These are phyloP conservation scores for Talaromyces sp. DNA, from an alignment of 2,329 filamentous ascomycete genomes.

Conservation along the genomic window DNA sequence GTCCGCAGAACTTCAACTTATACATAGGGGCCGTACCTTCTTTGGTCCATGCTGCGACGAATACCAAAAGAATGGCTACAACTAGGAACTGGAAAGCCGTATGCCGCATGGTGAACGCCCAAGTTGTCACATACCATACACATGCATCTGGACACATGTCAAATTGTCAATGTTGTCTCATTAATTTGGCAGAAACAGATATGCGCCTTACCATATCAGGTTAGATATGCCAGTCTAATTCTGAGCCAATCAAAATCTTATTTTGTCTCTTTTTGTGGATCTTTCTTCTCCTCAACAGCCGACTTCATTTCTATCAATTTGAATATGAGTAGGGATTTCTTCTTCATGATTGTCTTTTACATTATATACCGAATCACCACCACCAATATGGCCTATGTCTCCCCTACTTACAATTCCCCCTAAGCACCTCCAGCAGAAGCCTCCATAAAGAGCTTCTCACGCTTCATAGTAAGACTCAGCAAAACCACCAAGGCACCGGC, in stretches of 20 bases:
- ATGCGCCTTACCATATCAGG: neutral
- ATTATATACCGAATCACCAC: neutral
- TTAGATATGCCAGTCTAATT: neutral
- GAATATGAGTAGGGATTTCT: too few species aligned
- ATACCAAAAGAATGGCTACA: conserved; percentile 62
- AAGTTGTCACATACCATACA: neutral
- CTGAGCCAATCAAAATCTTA: neutral
- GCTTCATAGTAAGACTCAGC: conserved; percentile 18
- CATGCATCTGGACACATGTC: neutral
- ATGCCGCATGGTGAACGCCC: conserved; percentile 60
- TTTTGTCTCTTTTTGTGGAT: neutral
- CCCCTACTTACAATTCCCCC: neutral
- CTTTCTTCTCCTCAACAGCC: neutral
- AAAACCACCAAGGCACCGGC: conserved; percentile 20
- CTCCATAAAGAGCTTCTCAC: conserved; percentile 1
- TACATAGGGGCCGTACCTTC: conserved; percentile 56
- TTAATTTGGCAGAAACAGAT: neutral
- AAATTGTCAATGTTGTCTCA: neutral
- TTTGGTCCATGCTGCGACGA: conserved; percentile 76
- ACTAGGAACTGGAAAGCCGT: conserved; percentile 59
- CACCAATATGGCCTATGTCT: neutral
- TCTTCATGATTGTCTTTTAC: neutral
- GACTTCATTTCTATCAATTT: neutral
- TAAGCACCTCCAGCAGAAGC: neutral
- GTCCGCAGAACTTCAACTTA: conserved; percentile 19